Percentiles rank a stretch among this genome's conserved stretches.
Conservation (phyloP, 2,329 filamentous ascomycete species). For the Cercospora janseana region DNA sequence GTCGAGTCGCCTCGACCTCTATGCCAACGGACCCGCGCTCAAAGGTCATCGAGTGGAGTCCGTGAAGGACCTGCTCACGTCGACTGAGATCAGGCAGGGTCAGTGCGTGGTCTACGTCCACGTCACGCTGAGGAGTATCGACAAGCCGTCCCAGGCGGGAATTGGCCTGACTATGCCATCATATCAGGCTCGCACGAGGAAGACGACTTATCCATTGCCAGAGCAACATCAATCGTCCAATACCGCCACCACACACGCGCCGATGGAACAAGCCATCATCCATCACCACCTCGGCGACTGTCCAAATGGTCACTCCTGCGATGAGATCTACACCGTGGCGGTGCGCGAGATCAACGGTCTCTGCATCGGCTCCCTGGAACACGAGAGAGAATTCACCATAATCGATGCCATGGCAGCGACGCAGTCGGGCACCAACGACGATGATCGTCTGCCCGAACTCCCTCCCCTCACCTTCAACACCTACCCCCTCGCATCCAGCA, state of each 20-base stretch:
- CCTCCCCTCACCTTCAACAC: constrained; percentile 8
- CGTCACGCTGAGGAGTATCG: not conserved
- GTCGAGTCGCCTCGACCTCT: not conserved
- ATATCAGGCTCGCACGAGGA: not conserved
- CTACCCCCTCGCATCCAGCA: not conserved
- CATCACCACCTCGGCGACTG: too few species aligned
- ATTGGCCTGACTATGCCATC: not conserved
- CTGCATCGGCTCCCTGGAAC: too few species aligned
- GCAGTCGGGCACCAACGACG: too few species aligned
- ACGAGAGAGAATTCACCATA: too few species aligned
- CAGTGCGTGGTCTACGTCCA: not conserved
- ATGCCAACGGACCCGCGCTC: not conserved
- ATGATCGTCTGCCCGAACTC: not conserved
- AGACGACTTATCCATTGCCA: not conserved
- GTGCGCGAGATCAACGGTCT: too few species aligned
- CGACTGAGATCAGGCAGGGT: not conserved
- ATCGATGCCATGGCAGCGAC: too few species aligned
- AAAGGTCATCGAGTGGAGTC: not conserved
- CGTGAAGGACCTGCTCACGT: not conserved
- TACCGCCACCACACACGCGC: too few species aligned
- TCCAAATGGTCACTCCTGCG: too few species aligned
- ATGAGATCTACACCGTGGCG: too few species aligned
- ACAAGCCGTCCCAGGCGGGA: not conserved
- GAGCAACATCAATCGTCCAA: too few species aligned
- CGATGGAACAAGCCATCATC: too few species aligned